A percentile compares a stretch with the other conserved stretches of the same genome.
These are phyloP conservation scores for Climacium dendroides DNA, from an alignment of 225 moss, liverwort and hornwort genomes.

Conservation along the genomic window DNA sequence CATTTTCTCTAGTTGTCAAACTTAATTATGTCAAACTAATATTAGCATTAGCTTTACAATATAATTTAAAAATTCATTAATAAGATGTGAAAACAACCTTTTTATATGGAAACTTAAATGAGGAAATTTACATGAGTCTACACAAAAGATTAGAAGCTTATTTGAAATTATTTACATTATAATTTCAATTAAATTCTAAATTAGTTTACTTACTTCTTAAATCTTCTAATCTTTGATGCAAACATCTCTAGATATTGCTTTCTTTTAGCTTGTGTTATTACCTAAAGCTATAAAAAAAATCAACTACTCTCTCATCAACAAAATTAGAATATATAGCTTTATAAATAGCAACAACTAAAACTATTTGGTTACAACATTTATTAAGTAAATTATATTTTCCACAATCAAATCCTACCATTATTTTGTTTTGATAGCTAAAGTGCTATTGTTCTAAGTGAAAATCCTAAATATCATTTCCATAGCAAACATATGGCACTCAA, in stretches of 20 bases:
- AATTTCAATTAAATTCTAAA: too few species aligned
- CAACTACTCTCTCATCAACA: not conserved
- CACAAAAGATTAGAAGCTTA: too few species aligned
- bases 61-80: too few species aligned
- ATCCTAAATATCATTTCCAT: not conserved
- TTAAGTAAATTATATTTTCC: not conserved
- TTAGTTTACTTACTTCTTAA: too few species aligned
- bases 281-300: not conserved
- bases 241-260: not conserved
- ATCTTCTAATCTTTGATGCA: too few species aligned
- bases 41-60: not conserved
- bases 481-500: not conserved
- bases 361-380: rapidly evolving
- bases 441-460: not conserved
- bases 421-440: not conserved
- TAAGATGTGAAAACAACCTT: too few species aligned
- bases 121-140: too few species aligned
- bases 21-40: rapidly evolving
- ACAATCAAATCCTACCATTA: not conserved
- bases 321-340: not conserved
- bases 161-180: too few species aligned
- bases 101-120: too few species aligned
- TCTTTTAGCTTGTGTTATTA: not conserved
- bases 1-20: rapidly evolving
- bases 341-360: rapidly evolving